phyloP scores from a whole-genome alignment of 495 filamentous ascomycete species.

The Hypoxylon crocopeplum region DNA sequence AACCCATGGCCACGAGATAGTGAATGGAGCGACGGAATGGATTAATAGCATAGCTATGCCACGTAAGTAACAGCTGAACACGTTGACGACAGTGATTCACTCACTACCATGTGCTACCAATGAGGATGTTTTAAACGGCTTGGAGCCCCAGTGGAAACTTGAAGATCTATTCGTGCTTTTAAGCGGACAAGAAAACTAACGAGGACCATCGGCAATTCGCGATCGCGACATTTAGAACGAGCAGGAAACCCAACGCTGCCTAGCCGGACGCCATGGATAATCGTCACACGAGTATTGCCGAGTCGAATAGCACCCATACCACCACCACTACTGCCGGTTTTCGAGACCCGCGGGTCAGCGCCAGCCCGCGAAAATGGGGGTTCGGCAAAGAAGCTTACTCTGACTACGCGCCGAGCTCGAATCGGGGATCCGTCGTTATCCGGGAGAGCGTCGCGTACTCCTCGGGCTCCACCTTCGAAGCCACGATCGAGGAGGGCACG shows the following conservation, averaged over 20 bases:
- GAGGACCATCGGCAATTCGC: not conserved
- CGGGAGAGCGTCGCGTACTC: slow-evolving; percentile 26
- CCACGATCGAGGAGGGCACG: slow-evolving; percentile 17
- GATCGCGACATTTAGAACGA: not conserved
- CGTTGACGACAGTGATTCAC: slow-evolving; percentile 20
- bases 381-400: slow-evolving; percentile 2
- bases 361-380: slow-evolving; percentile 9
- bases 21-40: slow-evolving; percentile 5
- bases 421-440: slow-evolving; percentile 13
- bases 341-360: not conserved
- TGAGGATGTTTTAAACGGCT: slow-evolving; percentile 5
- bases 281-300: not conserved
- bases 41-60: slow-evolving; percentile 12
- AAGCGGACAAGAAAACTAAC: not conserved
- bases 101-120: slow-evolving; percentile 15
- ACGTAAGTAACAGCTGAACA: slow-evolving; percentile 29
- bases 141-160: slow-evolving; percentile 3
- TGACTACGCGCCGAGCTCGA: not conserved
- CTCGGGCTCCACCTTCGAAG: slow-evolving; percentile 22
- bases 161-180: slow-evolving; percentile 10
- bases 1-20: not conserved
- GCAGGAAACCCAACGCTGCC: not conserved
- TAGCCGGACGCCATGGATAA: slow-evolving; percentile 4
- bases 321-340: not conserved
- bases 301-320: not conserved